Base-by-base conservation (phyloP, 768 basidiomycete genomes). In the Suillus hirtellus region DNA sequence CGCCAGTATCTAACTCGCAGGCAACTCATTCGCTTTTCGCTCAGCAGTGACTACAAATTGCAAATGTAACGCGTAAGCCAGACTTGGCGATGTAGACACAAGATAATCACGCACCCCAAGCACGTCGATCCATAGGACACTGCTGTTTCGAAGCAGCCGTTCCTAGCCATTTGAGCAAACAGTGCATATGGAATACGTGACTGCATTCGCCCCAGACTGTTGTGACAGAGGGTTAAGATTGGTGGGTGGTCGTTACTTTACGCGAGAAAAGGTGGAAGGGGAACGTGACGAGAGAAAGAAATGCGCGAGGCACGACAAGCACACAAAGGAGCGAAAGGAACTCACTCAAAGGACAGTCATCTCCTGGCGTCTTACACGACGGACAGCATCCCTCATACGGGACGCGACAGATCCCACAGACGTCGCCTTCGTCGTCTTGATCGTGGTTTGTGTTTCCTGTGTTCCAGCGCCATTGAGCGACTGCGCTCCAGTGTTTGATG, bases 181-280 rank as follows among this genome's bases (percentile, higher is more conserved):
- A 99, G 74, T 99, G 96, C 93, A 98, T 95, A 73, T 99, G 97
- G 72, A 99, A 99, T 63, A 97, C 88, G 73, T 99, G 97, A 7
- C 88, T 93, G 72, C 96, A 99, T 77, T 97, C 89, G 40, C 97
- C 97, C 93, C 95, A 99, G 60, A 99, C 96, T 99, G 11, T 53
- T 3, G 6, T 53, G 4, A 47, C 11, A 49, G 34, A 11, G 7
- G 2, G 4, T 31, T 5, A 12, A 31, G 5, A 31, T 31, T 52
- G 50, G 17, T 34, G 31, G 31, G 31, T 31, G 1, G 4, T 31
- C 5, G 14, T 15, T 27, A 24, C 12, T 49, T 21, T 24, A 67
- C n/a, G 42, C 38, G 24, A 56, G 2, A 24, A 55, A 15, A 15
- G 21, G 15, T 38, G 38, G 50, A 35, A 21, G 21, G 7, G 21